phyloP scores from a whole-genome alignment of 73 alveolate species.

The Urostyla sp. region DNA sequence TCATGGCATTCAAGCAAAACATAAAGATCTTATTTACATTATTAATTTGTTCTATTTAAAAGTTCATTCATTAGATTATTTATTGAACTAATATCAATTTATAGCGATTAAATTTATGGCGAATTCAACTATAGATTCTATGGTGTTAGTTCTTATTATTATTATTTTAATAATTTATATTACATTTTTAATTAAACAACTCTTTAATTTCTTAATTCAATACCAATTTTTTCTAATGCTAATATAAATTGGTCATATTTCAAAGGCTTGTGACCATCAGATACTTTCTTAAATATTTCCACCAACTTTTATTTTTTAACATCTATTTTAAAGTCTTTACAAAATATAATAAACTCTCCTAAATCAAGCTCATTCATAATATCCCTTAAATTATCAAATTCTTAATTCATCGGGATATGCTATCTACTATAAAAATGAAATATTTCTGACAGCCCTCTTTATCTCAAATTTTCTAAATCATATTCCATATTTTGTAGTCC shows the following conservation, averaged over 20 bases:
- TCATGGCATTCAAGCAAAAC: constrained; percentile 60
- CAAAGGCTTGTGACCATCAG: constrained; percentile 44
- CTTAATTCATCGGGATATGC: constrained; percentile 54
- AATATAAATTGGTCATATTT: constrained; percentile 45
- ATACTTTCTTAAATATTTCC: constrained; percentile 61
- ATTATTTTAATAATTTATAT: background rate
- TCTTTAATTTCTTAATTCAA: background rate
- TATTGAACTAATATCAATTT: too few relatives aligned
- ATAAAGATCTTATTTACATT: constrained; percentile 23
- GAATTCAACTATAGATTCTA: too few relatives aligned
- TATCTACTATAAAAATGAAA: constrained; percentile 59
- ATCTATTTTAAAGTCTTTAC: constrained; percentile 60
- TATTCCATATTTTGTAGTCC: background rate
- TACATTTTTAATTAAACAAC: background rate
- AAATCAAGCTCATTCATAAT: constrained; percentile 55
- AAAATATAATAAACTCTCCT: constrained; percentile 63
- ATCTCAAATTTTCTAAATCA: constrained; percentile 26
- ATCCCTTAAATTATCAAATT: constrained; percentile 60
- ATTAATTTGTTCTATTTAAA: constrained; percentile 38
- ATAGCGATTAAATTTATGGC: too few relatives aligned
- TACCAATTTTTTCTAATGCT: constrained; percentile 8
- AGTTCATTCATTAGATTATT: too few relatives aligned
- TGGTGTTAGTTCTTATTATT: background rate
- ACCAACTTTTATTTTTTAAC: constrained; percentile 8
- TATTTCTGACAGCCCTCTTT: constrained; percentile 62